phyloP scores from a whole-genome alignment of 2,329 filamentous ascomycete genomes.

The Fusarium subglutinans region DNA sequence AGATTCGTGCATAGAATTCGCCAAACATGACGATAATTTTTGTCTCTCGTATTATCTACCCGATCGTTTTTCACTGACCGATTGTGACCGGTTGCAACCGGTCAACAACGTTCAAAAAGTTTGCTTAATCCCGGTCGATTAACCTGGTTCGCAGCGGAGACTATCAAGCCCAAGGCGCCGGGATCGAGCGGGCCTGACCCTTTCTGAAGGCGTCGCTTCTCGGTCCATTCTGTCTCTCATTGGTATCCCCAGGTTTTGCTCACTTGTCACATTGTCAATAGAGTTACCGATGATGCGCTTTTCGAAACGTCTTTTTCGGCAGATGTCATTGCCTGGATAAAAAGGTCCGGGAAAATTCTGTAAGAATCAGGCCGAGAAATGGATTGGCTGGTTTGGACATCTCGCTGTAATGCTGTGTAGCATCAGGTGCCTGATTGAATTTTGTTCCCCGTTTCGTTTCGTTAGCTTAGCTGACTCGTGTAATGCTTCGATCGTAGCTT shows the following conservation, averaged over 20 bases:
- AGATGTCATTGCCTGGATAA: neutral
- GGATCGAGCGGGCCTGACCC: constrained; percentile 29
- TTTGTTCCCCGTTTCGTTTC: neutral
- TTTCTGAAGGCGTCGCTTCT: constrained; percentile 37
- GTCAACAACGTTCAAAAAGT: constrained; percentile 2
- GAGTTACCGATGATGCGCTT: neutral
- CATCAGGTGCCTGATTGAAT: neutral
- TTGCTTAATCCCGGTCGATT: constrained; percentile 25
- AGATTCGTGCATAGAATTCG: neutral
- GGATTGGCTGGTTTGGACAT: neutral
- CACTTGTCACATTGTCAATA: constrained; percentile 6
- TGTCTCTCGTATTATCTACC: neutral
- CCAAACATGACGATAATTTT: neutral
- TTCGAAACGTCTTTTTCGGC: neutral
- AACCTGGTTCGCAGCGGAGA: constrained; percentile 24
- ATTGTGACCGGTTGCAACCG: neutral
- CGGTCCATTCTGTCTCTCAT: constrained; percentile 37
- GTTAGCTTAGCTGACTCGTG: neutral
- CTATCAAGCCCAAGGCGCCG: constrained; percentile 20
- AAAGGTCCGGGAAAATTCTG: neutral
- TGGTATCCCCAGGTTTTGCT: constrained; percentile 42
- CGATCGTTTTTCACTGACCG: neutral
- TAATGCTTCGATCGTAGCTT: neutral
- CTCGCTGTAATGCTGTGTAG: neutral
- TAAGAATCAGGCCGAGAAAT: neutral